Base-by-base conservation (phyloP, 495 filamentous ascomycete species). In the Cercophora sp. region DNA sequence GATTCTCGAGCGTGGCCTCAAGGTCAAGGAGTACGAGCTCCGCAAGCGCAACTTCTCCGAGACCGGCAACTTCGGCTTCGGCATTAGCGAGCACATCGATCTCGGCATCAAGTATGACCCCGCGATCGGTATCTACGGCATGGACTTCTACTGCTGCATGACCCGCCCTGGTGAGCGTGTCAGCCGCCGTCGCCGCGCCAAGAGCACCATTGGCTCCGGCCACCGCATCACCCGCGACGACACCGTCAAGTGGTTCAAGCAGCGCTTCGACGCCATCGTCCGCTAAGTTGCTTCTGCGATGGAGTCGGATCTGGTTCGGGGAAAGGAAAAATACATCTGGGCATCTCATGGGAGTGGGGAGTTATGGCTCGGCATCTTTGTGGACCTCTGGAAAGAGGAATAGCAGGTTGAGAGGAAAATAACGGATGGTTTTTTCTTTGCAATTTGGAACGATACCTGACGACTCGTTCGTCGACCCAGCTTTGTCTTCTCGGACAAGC, bases 61-160 rank as follows among this genome's bases (percentile, higher is more conserved):
- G 83, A 96, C 92, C 63, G 93, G 93, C 65, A 97, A 98, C 85
- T 99, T 99, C 74, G 93, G 93, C 62, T 99, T 99, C 85, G 93
- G 94, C 79, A 99, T 99, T 81, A 87, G 80, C 80, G 94, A 99
- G 77, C 94, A 99, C 83, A 99, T 99, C 76, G 94, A 99, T 85
- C 81, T 99, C 69, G 94, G 94, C 66, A 97, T 99, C 87, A 99
- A 99, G 85, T 98, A 98, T 80, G 93, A 98, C 84, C 93, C 93
- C 54, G 88, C 83, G 51, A 97, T 97, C 64, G 92, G 92, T 83
- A 97, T 99, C 78, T 99, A 99, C 83, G 94, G 94, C 76, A 99
- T 99, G 94, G 94, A 99, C 82, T 99, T 99, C 84, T 99, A 96
- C 87, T 89, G 85, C 87, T 96, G 92, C 89, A 99, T 99, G 94